Evolutionary conservation across 2,329 filamentous ascomycete genomes (phyloP).

Genomic region (Neurospora sp.): DNA sequence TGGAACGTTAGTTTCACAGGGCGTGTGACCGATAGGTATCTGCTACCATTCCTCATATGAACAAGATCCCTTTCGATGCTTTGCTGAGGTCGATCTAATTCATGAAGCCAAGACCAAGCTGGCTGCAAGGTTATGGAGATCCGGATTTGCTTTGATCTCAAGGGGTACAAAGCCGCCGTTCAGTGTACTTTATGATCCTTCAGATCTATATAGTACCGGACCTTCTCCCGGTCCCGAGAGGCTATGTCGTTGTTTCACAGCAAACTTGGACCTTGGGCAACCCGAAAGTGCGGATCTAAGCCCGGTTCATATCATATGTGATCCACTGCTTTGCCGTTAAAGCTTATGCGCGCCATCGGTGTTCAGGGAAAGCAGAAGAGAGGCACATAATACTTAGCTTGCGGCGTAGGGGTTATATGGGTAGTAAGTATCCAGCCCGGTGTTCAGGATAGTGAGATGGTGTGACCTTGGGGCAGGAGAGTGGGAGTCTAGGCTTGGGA

Average conservation of each 20-base stretch:
- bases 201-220: background rate
- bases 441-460: background rate
- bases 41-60: background rate
- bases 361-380: rapidly evolving
- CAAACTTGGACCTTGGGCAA: background rate
- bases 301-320: background rate
- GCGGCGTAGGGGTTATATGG: background rate
- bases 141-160: background rate
- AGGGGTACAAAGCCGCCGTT: background rate
- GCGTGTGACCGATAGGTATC: background rate
- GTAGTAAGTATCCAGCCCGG: background rate
- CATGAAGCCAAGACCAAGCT: background rate
- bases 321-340: background rate
- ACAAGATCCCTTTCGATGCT: background rate
- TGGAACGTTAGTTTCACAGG: background rate
- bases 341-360: background rate
- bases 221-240: background rate
- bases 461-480: background rate
- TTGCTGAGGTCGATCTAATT: background rate
- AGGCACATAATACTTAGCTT: background rate
- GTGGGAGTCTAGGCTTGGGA: background rate
- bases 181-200: background rate
- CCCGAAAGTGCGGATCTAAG: background rate
- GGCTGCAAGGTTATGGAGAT: background rate
- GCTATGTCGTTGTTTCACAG: background rate